Evolutionary conservation across 2,329 filamentous ascomycete genomes (phyloP), one percentile per base, ranked within the genome.

Genomic region (Calonectria henricotiae): DNA sequence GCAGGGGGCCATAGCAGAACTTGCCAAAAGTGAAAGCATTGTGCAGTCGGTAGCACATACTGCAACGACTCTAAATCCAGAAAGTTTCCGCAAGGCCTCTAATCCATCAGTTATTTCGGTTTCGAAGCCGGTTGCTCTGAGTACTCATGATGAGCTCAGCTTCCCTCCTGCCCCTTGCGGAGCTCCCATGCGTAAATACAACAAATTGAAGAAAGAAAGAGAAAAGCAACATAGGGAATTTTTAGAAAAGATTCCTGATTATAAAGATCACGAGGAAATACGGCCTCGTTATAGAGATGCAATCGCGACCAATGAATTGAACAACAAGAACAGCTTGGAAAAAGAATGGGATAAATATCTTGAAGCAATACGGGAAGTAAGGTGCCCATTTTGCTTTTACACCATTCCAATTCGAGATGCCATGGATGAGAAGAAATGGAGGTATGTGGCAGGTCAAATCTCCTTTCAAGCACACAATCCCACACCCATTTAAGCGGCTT

Each of bases 91-190:
- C 1, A 46, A 27, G 20, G 62, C 55, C 5, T 37, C 69, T 1
- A 46, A n/a, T 7, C 39, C 66, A 15, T 71, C 69, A 5, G 46
- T 66, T 13, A 62, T 71, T 13, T 71, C 69, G 2, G 58, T 54
- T 6, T 64, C 67, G 1, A 69, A 61, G 43, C 67, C 67, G 0
- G 32, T 69, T 39, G 67, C 69, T 0, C 4, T 69, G 7, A 55
- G 32, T 2, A 69, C 25, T 15, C 66, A 64, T 13, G 43, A 67
- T 6, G 47, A 64, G 9, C 67, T 71, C 8, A 4, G 17, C 3
- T 71, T 69, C 11, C 69, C 69, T n/a, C 69, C 67, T 12, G 17
- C 62, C n/a, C 69, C 69, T 7, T 54, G 49, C 8, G n/a, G 49
- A 12, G 17, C 8, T 20, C 27, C 27, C 3, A n/a, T 54, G 4